These are phyloP conservation scores for Lachnellula occidentalis DNA, from an alignment of 2,329 filamentous ascomycete species.

Conservation along the genomic window DNA sequence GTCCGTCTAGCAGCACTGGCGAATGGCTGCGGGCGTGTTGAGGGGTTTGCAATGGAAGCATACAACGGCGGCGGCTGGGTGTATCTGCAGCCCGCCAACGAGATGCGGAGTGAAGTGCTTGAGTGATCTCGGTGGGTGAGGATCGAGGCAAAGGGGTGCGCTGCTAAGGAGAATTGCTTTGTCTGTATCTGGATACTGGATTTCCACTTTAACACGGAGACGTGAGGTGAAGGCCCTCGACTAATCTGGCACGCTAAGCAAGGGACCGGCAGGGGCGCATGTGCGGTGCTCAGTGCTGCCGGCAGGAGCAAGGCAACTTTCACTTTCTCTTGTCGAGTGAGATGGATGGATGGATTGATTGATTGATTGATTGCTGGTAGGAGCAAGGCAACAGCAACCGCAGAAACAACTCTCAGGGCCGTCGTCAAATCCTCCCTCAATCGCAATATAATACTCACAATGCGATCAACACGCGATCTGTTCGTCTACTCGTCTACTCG, in stretches of 20 bases:
- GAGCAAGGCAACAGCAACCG: no score
- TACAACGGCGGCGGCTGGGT: not conserved
- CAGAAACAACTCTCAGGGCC: not conserved
- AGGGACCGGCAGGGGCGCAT: not conserved
- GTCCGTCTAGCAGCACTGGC: slow-evolving; percentile 9
- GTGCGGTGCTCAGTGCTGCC: no score
- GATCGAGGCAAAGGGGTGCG: not conserved
- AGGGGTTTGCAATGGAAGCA: not conserved
- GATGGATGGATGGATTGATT: no score
- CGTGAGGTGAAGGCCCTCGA: slow-evolving; percentile 6
- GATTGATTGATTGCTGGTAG: no score
- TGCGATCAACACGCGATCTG: not conserved
- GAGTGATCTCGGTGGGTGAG: not conserved
- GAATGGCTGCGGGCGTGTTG: not conserved
- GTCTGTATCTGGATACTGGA: slow-evolving; percentile 1
- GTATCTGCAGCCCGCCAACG: not conserved
- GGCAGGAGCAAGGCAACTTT: not conserved
- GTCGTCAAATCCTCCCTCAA: not conserved
- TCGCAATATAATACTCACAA: not conserved
- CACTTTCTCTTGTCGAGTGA: no score
- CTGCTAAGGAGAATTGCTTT: slow-evolving; percentile 5
- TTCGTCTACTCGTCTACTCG: not conserved
- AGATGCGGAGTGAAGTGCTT: not conserved
- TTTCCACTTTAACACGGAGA: slow-evolving; percentile 1
- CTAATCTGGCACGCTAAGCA: slow-evolving; percentile 9